Conservation (phyloP, 1,284 basidiomycete species). For the Irpex lacteus region DNA sequence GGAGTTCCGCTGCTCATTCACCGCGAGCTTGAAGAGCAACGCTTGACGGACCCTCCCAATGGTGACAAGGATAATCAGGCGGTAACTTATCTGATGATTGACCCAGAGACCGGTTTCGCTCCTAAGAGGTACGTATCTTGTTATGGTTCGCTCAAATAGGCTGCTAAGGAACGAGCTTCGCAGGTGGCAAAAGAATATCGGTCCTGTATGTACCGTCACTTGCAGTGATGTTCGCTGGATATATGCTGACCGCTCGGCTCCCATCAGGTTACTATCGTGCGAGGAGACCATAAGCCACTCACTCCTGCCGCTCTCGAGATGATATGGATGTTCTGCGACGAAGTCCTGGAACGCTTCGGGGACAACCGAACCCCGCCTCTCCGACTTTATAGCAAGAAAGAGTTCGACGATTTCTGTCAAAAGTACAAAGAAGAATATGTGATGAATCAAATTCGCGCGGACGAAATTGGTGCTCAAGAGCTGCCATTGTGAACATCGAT, state of each 20-base stretch:
- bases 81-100: conserved; percentile 16
- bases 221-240: not conserved
- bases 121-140: conserved; percentile 6
- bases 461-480: not conserved
- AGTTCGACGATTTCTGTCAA: conserved; percentile 1
- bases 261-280: conserved; percentile 11
- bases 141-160: not conserved
- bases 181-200: conserved; percentile 15
- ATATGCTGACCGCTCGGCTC: not conserved
- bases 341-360: conserved; percentile 6
- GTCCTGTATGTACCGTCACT: conserved; percentile 6
- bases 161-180: not conserved
- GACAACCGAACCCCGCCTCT: conserved; percentile 15
- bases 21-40: conserved; percentile 5
- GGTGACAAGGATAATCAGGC: conserved; percentile 8
- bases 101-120: conserved; percentile 12
- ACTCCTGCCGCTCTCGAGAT: conserved; percentile 9
- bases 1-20: conserved; percentile 13
- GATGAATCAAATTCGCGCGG: not conserved
- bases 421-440: not conserved
- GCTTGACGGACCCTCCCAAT: not conserved
- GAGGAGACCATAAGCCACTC: conserved; percentile 15
- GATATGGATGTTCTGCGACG: conserved; percentile 13
- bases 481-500: not conserved
- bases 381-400: not conserved